phyloP scores from a whole-genome alignment of 2,329 filamentous ascomycete species.

The Aspergillus udagawae region DNA sequence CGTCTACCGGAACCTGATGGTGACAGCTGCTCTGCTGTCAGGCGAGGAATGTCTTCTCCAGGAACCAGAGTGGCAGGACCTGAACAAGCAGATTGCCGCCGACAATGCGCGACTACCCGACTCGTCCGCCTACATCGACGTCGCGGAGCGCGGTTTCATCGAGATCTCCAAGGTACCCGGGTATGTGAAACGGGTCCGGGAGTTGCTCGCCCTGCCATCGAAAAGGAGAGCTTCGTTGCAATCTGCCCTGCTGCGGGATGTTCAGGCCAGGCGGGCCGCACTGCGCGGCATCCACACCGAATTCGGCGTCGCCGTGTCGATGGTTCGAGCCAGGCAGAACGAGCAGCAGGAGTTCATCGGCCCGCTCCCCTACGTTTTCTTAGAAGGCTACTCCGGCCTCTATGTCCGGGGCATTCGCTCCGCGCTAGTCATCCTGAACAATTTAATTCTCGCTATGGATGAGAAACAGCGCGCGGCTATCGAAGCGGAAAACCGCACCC shows the following conservation, averaged over 20 bases:
- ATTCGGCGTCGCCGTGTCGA: conserved; percentile 21
- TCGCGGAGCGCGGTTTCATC: conserved; percentile 26
- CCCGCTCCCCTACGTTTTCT: conserved; percentile 18
- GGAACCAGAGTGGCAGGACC: conserved; percentile 31
- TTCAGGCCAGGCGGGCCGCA: conserved; percentile 17
- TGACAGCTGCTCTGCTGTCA: conserved; percentile 30
- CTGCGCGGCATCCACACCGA: conserved; percentile 24
- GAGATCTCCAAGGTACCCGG: conserved; percentile 27
- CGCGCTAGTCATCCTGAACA: conserved; percentile 18
- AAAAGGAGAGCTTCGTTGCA: conserved; percentile 8
- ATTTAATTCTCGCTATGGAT: conserved; percentile 17
- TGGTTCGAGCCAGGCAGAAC: conserved; percentile 15
- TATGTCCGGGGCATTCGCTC: conserved; percentile 18
- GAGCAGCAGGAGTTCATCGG: conserved; percentile 16
- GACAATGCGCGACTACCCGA: conserved; percentile 25
- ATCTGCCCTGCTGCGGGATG: conserved; percentile 13
- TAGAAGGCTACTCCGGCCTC: conserved; percentile 17
- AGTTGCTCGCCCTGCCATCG: conserved; percentile 7
- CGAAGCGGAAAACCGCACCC: conserved; percentile 12
- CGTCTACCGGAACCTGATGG: conserved; percentile 32
- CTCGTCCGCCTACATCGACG: conserved; percentile 26
- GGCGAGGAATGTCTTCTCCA: conserved; percentile 34
- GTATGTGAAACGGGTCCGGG: conserved; percentile 18
- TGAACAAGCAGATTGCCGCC: conserved; percentile 25
- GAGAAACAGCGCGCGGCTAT: conserved; percentile 13